Evolutionary conservation across 805 yeast genomes (phyloP).

Genomic region (Deakozyma indianensis): DNA sequence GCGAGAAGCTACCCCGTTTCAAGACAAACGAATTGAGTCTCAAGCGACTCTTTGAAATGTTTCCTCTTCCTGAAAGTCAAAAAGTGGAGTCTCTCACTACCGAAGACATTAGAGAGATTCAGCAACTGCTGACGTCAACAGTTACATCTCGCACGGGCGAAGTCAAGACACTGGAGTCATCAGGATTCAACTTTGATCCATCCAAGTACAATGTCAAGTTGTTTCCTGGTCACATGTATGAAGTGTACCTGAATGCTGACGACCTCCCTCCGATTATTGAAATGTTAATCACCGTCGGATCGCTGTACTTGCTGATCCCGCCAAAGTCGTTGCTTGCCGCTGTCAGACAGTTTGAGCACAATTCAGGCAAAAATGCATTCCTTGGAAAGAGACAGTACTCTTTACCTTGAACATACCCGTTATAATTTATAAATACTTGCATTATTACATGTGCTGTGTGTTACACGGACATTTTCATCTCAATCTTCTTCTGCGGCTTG

Average conservation of each 20-base stretch:
- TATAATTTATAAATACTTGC: not conserved
- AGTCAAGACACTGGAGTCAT: not conserved
- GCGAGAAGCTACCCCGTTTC: slow-evolving; percentile 11
- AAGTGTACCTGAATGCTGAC: not conserved
- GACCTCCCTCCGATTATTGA: not conserved
- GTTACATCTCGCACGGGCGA: not conserved
- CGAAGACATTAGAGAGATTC: not conserved
- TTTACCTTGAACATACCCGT: too few species aligned
- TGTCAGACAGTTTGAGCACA: not conserved
- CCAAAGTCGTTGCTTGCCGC: not conserved
- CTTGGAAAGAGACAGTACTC: not conserved
- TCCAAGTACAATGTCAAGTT: not conserved
- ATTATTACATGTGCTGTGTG: too few species aligned
- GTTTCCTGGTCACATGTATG: slow-evolving; percentile 2
- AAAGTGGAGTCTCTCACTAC: not conserved
- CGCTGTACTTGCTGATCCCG: not conserved
- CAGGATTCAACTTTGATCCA: not conserved
- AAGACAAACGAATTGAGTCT: not conserved
- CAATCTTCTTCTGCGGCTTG: slow-evolving; percentile 68
- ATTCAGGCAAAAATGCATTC: not conserved
- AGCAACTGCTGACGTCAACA: not conserved
- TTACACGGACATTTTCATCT: slow-evolving; percentile 95
- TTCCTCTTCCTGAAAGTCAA: slow-evolving; percentile 8
- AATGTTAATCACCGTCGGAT: not conserved
- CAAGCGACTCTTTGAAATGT: slow-evolving; percentile 11